Percentiles rank a stretch among this genome's conserved stretches.
Evolutionary conservation across 164 flowering plant genomes (phyloP).

Genomic region (Litsea cubeba): DNA sequence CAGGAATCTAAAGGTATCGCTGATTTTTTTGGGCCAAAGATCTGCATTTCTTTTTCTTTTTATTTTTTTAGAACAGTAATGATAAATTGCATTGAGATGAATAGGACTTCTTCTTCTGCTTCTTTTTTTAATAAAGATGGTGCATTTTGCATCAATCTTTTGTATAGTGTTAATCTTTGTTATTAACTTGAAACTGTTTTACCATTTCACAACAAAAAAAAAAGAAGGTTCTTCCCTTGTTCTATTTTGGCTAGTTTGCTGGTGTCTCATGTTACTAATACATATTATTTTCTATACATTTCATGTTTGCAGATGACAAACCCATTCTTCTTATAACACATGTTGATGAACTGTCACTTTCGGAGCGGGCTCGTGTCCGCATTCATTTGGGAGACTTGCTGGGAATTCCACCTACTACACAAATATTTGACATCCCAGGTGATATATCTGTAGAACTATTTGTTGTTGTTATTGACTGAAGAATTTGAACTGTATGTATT

Average conservation of each 20-base stretch:
- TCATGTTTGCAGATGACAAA: constrained; percentile 63
- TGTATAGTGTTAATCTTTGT: too few species aligned
- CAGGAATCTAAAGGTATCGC: too few species aligned
- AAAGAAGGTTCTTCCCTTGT: not conserved
- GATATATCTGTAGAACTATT: constrained; percentile 5
- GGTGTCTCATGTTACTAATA: not conserved
- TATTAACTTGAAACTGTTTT: too few species aligned
- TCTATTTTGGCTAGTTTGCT: not conserved
- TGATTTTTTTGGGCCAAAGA: too few species aligned
- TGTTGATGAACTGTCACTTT: constrained; percentile 62
- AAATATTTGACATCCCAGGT: constrained; percentile 93
- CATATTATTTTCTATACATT: not conserved
- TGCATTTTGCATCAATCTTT: too few species aligned
- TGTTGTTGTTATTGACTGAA: not conserved
- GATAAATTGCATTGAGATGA: too few species aligned
- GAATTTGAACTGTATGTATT: not conserved
- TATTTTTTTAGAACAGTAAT: too few species aligned
- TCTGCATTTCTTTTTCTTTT: too few species aligned
- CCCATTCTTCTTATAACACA: constrained; percentile 78
- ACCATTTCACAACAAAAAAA: too few species aligned
- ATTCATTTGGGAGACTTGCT: constrained; percentile 64
- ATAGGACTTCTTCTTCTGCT: too few species aligned
- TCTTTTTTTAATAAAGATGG: too few species aligned
- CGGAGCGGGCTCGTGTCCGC: constrained; percentile 56
- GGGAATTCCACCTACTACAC: constrained; percentile 62